A percentile compares a stretch with the other conserved stretches of the same genome.
phyloP scores from a whole-genome alignment of 179 eudicot genomes.

The Corrigiola litoralis region DNA sequence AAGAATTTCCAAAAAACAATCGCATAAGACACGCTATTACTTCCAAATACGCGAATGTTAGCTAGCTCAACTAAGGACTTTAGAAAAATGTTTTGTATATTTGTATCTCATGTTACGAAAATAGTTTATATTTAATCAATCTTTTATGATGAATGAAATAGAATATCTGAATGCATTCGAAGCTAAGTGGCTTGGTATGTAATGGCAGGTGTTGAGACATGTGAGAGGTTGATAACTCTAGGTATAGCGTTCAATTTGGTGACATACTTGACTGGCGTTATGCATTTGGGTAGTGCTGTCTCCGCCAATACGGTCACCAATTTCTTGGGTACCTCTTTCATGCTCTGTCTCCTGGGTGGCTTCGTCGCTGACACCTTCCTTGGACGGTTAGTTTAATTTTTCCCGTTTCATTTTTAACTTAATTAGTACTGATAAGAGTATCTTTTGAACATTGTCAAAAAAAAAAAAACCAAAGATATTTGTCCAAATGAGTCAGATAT shows the following conservation, averaged over 20 bases:
- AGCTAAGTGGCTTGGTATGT: neutral
- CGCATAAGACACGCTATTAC: too few relatives aligned
- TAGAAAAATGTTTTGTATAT: too few relatives aligned
- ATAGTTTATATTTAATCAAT: too few relatives aligned
- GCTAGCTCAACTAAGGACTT: too few relatives aligned
- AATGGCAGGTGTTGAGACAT: slow-evolving; percentile 60
- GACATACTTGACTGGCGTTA: slow-evolving; percentile 73
- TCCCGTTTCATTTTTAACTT: neutral
- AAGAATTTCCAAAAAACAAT: too few relatives aligned
- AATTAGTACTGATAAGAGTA: too few relatives aligned
- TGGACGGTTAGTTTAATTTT: slow-evolving; percentile 47
- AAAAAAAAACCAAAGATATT: too few relatives aligned
- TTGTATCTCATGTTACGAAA: too few relatives aligned
- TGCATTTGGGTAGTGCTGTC: slow-evolving; percentile 78
- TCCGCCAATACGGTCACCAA: slow-evolving; percentile 86
- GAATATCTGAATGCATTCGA: neutral
- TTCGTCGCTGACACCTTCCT: slow-evolving; percentile 73
- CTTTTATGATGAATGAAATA: neutral
- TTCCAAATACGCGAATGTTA: too few relatives aligned
- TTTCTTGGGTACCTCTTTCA: slow-evolving; percentile 87
- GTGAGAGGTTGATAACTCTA: slow-evolving; percentile 77
- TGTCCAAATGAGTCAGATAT: too few relatives aligned
- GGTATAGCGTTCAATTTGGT: slow-evolving; percentile 87
- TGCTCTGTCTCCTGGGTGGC: slow-evolving; percentile 82
- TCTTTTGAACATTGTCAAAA: too few relatives aligned